Evolutionary conservation across 495 filamentous ascomycete species (phyloP).

Genomic region (Paragyromitra xinjiangensis): DNA sequence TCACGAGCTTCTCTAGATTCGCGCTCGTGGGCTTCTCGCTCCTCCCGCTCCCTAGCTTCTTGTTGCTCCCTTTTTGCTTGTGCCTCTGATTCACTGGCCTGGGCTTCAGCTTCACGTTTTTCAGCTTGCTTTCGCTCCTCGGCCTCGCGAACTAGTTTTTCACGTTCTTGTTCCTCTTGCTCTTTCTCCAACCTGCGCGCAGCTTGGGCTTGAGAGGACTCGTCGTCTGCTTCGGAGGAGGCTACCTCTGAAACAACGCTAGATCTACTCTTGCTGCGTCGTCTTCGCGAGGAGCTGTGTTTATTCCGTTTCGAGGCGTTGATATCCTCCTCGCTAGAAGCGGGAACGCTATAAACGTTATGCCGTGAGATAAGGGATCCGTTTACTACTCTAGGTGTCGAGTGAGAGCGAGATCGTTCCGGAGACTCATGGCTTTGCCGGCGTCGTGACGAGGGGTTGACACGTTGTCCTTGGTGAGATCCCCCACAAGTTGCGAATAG

Average conservation of each 20-base stretch:
- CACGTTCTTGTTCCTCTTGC: conserved; percentile 31
- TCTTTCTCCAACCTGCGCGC: conserved; percentile 6
- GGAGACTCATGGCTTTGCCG: neutral
- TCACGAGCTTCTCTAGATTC: conserved; percentile 26
- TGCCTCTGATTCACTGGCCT: conserved; percentile 42
- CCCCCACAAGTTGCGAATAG: neutral
- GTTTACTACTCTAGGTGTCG: neutral
- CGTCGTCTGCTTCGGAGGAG: conserved; percentile 37
- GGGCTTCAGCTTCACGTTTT: conserved; percentile 8
- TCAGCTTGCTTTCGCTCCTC: conserved; percentile 16
- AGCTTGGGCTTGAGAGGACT: conserved; percentile 28
- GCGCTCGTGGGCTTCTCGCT: conserved; percentile 8
- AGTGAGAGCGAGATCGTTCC: neutral
- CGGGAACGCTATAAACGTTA: conserved; percentile 23
- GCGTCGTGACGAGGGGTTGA: neutral
- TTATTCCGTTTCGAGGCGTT: neutral
- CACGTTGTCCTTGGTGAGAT: neutral
- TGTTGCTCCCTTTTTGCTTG: conserved; percentile 38
- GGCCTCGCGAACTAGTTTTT: conserved; percentile 15
- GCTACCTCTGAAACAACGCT: conserved; percentile 18
- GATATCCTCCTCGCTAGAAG: conserved; percentile 27
- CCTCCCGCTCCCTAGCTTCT: conserved; percentile 38
- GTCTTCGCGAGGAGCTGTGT: neutral
- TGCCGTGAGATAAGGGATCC: neutral
- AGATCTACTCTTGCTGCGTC: conserved; percentile 15